Evolutionary conservation across 2,329 filamentous ascomycete species (phyloP).

Genomic region (Neophaeococcomyces mojaviensis): DNA sequence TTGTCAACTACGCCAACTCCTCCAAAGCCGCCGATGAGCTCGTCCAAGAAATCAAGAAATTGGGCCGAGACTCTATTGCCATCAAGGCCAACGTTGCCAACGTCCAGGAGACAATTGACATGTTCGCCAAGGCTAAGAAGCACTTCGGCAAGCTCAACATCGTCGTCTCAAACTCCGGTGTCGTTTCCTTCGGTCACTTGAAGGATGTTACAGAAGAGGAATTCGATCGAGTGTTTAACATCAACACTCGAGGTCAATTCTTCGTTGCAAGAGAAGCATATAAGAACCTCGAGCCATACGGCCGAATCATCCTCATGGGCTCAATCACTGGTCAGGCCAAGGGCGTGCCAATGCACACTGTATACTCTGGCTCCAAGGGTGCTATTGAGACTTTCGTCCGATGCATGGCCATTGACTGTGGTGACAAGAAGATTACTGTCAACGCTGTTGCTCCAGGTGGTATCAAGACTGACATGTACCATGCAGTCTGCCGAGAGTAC

Average conservation of each 20-base stretch:
- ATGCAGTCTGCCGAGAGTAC: slow-evolving; percentile 36
- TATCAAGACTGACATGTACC: slow-evolving; percentile 63
- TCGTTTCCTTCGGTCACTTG: slow-evolving; percentile 60
- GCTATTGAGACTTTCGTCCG: slow-evolving; percentile 71
- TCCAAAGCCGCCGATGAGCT: slow-evolving; percentile 57
- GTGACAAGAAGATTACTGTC: slow-evolving; percentile 60
- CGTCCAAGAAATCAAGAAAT: slow-evolving; percentile 58
- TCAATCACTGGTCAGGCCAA: slow-evolving; percentile 61
- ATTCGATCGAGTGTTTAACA: slow-evolving; percentile 62
- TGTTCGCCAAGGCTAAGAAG: slow-evolving; percentile 57
- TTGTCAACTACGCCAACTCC: slow-evolving; percentile 49
- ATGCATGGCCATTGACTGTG: slow-evolving; percentile 63
- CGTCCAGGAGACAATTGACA: slow-evolving; percentile 52
- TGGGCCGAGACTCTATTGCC: slow-evolving; percentile 55
- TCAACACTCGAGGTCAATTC: slow-evolving; percentile 66
- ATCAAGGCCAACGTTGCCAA: slow-evolving; percentile 63
- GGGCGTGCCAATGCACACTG: slow-evolving; percentile 61
- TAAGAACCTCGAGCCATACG: slow-evolving; percentile 61
- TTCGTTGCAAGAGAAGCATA: slow-evolving; percentile 70
- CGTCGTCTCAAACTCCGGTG: slow-evolving; percentile 49
- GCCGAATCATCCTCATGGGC: slow-evolving; percentile 64
- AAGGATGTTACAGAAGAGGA: slow-evolving; percentile 63
- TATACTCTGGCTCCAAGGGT: slow-evolving; percentile 70
- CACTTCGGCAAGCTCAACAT: slow-evolving; percentile 63
- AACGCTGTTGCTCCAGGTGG: slow-evolving; percentile 61